Percentiles rank a stretch among this genome's conserved stretches.
phyloP scores from a whole-genome alignment of 2,329 filamentous ascomycete genomes.

The Pseudocercospora pini-densiflorae region DNA sequence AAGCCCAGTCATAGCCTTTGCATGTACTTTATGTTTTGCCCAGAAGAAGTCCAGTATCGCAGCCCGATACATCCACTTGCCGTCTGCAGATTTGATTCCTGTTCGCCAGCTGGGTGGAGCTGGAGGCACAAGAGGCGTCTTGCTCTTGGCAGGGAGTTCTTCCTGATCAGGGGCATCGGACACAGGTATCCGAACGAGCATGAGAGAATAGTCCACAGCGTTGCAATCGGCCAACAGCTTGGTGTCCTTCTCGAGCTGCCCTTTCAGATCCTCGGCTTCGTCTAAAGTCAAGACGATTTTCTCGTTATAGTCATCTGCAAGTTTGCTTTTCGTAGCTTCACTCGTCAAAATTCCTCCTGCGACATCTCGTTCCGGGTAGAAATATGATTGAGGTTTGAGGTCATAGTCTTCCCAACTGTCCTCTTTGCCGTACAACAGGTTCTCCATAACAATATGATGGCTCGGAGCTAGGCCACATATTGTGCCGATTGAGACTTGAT shows the following conservation, averaged over 20 bases:
- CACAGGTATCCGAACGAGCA: conserved; percentile 64
- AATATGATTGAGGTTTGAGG: conserved; percentile 74
- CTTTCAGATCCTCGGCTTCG: conserved; percentile 61
- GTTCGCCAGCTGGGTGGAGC: conserved; percentile 58
- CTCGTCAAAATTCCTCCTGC: conserved; percentile 66
- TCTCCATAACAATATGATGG: conserved; percentile 80
- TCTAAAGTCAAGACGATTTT: conserved; percentile 62
- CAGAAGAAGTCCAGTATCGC: conserved; percentile 78
- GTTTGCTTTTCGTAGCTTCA: conserved; percentile 66
- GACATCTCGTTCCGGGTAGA: conserved; percentile 75
- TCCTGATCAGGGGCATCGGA: conserved; percentile 11
- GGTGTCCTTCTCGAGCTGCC: conserved; percentile 65
- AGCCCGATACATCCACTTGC: conserved; percentile 69
- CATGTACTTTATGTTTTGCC: conserved; percentile 72
- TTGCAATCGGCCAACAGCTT: conserved; percentile 65
- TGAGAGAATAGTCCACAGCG: conserved; percentile 76
- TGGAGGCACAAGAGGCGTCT: conserved; percentile 39
- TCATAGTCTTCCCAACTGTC: conserved; percentile 73
- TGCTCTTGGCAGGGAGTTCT: conserved; percentile 14
- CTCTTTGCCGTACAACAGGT: conserved; percentile 66
- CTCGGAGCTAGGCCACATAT: conserved; percentile 65
- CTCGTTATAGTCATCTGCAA: conserved; percentile 71
- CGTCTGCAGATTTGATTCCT: conserved; percentile 65
- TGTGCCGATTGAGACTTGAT: conserved; percentile 62
- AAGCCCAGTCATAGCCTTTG: conserved; percentile 67